A percentile compares a stretch with the other conserved stretches of the same genome.
phyloP scores from a whole-genome alignment of 169 alveolate genomes.

The Theileria annulata region DNA sequence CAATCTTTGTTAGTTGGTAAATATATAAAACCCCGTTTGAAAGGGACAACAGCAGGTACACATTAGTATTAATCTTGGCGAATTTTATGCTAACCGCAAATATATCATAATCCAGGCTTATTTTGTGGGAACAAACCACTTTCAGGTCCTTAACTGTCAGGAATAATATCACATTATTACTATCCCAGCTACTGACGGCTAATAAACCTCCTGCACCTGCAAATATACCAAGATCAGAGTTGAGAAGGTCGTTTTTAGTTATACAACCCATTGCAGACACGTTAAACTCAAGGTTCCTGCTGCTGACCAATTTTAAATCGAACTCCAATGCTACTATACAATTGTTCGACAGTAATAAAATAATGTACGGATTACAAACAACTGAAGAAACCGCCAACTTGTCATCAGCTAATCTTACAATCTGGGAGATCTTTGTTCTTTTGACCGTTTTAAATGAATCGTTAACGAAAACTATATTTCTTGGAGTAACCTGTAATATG shows the following conservation, averaged over 20 bases:
- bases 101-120: constrained; percentile 28
- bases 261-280: constrained; percentile 40
- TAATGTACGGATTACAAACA: constrained; percentile 19
- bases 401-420: neutral
- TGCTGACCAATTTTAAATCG: neutral
- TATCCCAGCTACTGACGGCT: constrained; percentile 51
- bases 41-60: constrained; percentile 35
- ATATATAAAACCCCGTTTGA: constrained; percentile 55
- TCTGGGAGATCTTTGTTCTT: neutral
- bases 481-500: constrained; percentile 49
- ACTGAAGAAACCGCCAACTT: neutral
- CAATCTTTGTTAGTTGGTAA: constrained; percentile 1
- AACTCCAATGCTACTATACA: constrained; percentile 13
- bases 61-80: constrained; percentile 22
- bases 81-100: constrained; percentile 24
- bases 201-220: constrained; percentile 29
- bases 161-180: neutral
- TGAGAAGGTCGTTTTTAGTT: neutral
- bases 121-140: constrained; percentile 8
- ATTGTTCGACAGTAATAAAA: constrained; percentile 39
- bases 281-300: constrained; percentile 8
- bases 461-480: neutral
- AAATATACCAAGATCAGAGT: neutral
- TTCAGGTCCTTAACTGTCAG: constrained; percentile 2
- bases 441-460: neutral